These are phyloP conservation scores for Senna siamea DNA, from an alignment of 306 rosid genomes.

Conservation along the genomic window DNA sequence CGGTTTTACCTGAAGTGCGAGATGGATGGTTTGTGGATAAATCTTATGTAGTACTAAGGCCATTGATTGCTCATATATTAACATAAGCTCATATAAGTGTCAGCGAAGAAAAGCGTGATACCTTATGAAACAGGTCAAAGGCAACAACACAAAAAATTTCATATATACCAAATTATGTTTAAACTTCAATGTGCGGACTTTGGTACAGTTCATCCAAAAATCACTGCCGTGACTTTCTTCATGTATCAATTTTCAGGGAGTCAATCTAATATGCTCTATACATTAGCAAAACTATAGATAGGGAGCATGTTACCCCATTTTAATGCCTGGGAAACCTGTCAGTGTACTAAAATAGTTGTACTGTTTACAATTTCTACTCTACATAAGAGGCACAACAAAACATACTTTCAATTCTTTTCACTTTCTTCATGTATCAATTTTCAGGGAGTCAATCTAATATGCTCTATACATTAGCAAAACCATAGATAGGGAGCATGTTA, in stretches of 20 bases:
- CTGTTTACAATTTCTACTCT: slow-evolving; percentile 18
- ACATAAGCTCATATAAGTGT: neutral
- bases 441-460: neutral
- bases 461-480: neutral
- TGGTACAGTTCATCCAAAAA: no score
- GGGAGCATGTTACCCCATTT: neutral
- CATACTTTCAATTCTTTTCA: slow-evolving; percentile 38
- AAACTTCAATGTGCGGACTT: no score
- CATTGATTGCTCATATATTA: neutral
- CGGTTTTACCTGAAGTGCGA: neutral
- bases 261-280: no score
- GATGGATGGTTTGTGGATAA: neutral
- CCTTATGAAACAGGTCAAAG: neutral
- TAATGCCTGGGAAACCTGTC: slow-evolving; percentile 36
- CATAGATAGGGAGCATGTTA: neutral
- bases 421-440: neutral
- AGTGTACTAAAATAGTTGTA: slow-evolving; percentile 1
- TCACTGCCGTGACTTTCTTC: neutral
- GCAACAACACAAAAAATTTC: slow-evolving; percentile 8
- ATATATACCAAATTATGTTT: neutral
- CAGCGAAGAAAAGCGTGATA: neutral
- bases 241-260: neutral
- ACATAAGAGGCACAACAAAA: slow-evolving; percentile 27
- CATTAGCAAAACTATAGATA: neutral
- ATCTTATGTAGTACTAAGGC: neutral